These are phyloP conservation scores for Ogataea neopini DNA, from an alignment of 805 yeast species.

Conservation along the genomic window DNA sequence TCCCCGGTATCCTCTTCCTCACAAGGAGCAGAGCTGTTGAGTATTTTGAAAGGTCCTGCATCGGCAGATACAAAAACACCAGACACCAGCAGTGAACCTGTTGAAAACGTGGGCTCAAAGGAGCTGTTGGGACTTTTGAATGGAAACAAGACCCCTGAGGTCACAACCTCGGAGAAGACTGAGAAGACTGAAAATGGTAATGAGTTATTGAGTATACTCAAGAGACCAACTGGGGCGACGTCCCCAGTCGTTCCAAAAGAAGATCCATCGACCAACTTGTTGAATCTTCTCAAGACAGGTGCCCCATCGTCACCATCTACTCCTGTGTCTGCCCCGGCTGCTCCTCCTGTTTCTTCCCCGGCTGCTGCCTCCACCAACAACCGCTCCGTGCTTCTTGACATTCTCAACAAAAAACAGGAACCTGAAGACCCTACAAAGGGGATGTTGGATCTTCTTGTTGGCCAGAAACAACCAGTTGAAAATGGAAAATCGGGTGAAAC, in stretches of 20 bases:
- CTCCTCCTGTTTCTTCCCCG: too few relatives aligned
- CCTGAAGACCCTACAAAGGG: constrained; percentile 17
- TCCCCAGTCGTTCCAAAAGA: not conserved
- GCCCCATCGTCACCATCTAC: too few relatives aligned
- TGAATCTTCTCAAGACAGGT: not conserved
- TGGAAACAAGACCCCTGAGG: not conserved
- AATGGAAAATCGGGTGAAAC: not conserved
- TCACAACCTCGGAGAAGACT: not conserved
- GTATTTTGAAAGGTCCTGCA: constrained; percentile 16
- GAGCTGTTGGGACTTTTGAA: not conserved
- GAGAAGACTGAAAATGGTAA: constrained; percentile 3
- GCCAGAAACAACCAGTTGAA: not conserved
- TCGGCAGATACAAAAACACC: constrained; percentile 1
- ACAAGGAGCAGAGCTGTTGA: constrained; percentile 13
- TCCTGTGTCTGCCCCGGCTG: too few relatives aligned
- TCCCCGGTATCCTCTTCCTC: constrained; percentile 6
- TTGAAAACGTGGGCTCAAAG: not conserved
- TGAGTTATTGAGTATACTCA: constrained; percentile 15
- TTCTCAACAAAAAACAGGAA: constrained; percentile 10
- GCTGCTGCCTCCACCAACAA: not conserved
- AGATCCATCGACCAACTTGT: constrained; percentile 12
- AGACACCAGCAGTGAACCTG: not conserved
- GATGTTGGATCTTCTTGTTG: constrained; percentile 8
- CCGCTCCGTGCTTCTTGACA: constrained; percentile 13
- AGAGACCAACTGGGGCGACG: constrained; percentile 4